Evolutionary conservation across 23 red algal genomes (phyloP), one percentile per base, ranked within the genome.

Genomic region (Agarophyton chilense): DNA sequence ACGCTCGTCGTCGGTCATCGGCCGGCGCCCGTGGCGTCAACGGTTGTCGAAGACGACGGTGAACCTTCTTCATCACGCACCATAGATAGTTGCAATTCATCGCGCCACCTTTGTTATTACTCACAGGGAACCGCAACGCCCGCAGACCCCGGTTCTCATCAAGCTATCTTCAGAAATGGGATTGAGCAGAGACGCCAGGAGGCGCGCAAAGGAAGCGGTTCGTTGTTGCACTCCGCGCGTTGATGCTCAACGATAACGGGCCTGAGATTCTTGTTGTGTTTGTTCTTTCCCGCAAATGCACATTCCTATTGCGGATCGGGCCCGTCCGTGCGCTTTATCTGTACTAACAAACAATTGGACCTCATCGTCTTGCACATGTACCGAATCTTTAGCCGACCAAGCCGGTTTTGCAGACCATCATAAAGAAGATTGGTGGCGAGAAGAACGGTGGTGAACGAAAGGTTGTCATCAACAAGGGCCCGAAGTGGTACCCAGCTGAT

Each of bases 401-500:
- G 73, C 57, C 70, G 4, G 86, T 61, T 29, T 31, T 79, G 21
- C 14, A 90, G 51, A 92, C 89, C 0, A 74, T 92, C 54, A 83
- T 51, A n/a, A 92, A 92, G 79, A 58, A 58, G 44, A 84, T 92
- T 45, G 89, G 89, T 25, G 89, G 89, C 24, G 89, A 92, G 32
- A 92, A 92, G 78, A 92, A 92, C 79, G 89, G 89, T 33, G 64
- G 64, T 21, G 65, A 73, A 52, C 89, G 89, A 42, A 82, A 55
- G 2, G 70, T 92, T 32, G 39, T 82, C 24, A 53, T 89, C 24
- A 72, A 83, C 51, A 75, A 82, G 52, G 84, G 84, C 0, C 46
- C 92, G 17, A 84, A 84, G 33, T 95, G 82, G 78, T 95, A 95
- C 42, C 64, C 54, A 22, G 92, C 92, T 8, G 92, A 95, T 77